A percentile compares a stretch with the other conserved stretches of the same genome.
Evolutionary conservation across 1,284 basidiomycete genomes (phyloP).

Genomic region (Flammula alnicola): DNA sequence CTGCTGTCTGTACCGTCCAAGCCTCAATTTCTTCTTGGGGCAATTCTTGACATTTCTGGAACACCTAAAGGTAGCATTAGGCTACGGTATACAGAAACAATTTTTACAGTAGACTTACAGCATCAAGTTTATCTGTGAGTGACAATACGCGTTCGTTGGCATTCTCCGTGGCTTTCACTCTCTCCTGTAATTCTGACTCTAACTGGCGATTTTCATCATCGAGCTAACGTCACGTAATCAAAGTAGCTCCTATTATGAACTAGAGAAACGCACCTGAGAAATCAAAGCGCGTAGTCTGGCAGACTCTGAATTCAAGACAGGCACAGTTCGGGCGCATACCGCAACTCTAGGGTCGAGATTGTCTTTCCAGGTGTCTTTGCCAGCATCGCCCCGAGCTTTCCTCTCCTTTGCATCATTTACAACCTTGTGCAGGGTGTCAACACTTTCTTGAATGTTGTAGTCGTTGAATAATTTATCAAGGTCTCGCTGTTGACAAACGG

Average conservation of each 20-base stretch:
- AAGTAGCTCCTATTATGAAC: neutral
- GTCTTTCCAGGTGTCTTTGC: conserved; percentile 65
- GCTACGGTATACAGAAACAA: neutral
- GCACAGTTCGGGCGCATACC: conserved; percentile 64
- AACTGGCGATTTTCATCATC: conserved; percentile 57
- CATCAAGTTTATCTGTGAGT: conserved; percentile 58
- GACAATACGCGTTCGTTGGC: conserved; percentile 50
- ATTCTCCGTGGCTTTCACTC: conserved; percentile 48
- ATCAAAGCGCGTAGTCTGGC: conserved; percentile 55
- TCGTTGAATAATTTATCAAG: conserved; percentile 64
- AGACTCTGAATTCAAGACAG: conserved; percentile 58
- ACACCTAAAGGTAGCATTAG: conserved; percentile 43
- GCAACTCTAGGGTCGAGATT: conserved; percentile 62
- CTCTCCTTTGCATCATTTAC: conserved; percentile 73
- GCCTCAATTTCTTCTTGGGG: conserved; percentile 64
- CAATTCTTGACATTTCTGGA: conserved; percentile 56
- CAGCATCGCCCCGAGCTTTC: conserved; percentile 50
- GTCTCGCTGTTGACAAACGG: conserved; percentile 39
- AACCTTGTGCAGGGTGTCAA: conserved; percentile 70
- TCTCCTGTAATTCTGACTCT: conserved; percentile 52
- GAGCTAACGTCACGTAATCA: conserved; percentile 41
- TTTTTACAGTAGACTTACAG: conserved; percentile 41
- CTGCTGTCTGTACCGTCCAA: conserved; percentile 64
- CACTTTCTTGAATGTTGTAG: conserved; percentile 66
- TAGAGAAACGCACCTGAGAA: conserved; percentile 45